Evolutionary conservation across 139 green algal species (phyloP), one percentile per base, ranked within the genome.

Genomic region (Chlamydomonas incerta): DNA sequence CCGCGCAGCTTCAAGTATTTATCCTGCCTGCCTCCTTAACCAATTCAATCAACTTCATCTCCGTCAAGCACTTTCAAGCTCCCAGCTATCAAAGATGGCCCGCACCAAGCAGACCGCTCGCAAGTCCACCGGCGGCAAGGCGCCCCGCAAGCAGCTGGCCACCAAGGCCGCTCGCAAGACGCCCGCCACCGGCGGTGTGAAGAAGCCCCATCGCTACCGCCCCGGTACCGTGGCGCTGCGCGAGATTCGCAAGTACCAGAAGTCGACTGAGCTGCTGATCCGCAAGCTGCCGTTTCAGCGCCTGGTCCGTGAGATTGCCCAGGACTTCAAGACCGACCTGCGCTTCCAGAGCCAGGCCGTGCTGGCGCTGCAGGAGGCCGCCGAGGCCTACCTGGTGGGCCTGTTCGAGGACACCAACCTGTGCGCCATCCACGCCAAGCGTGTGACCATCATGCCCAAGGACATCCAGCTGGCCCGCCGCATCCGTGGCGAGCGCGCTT

Each of bases 271-370:
- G 92, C 93, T 97, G 87, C 95, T 99, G 47, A 98, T 99, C 90
- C 93, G 97, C 85, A 99, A 99, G 94, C 93, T 99, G 82, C 97
- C 97, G 41, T 99, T 99, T 93, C 97, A 99, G 94, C 92, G 96
- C 65, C 93, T 99, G 77, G 97, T 99, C 29, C 94, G 97, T 72
- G 97, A 99, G 93, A 99, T 99, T 81, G 96, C 97, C 47, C 96
- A 99, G 94, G 97, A 99, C 94, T 99, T 99, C 96, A 99, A 99
- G 95, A 92, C 89, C 80, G 88, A 99, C 95, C 93, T 98, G 85
- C 93, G 97, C 85, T 99, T 99, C 94, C 97, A 99, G 94, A 91
- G 80, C 88, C 94, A 93, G 70, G 97, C 97, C 31, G 95, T 87
- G 37, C 90, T 98, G 58, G 96, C 93, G 31, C 93, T 99, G 35